Evolutionary conservation across 78 protist species (phyloP).

Genomic region (Dictyostelium firmibasis): DNA sequence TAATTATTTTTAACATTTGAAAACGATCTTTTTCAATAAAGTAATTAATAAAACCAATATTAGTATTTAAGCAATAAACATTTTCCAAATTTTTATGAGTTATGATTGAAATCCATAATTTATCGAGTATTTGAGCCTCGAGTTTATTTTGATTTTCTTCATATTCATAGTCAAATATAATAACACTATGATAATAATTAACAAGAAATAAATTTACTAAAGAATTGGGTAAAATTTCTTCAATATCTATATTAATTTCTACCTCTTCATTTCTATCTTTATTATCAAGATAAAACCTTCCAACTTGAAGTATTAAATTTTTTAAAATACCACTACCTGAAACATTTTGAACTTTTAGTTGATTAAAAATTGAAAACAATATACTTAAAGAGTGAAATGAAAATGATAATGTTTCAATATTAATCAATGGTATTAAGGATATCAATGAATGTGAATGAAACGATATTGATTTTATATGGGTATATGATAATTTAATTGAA

Average conservation of each 20-base stretch:
- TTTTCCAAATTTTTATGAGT: neutral
- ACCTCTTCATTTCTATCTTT: too few species aligned
- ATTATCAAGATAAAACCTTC: too few species aligned
- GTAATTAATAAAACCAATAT: neutral
- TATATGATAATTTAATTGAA: neutral
- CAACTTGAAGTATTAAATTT: too few species aligned
- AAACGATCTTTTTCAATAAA: neutral
- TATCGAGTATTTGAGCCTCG: neutral
- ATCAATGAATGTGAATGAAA: neutral
- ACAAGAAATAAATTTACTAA: neutral
- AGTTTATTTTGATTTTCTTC: too few species aligned
- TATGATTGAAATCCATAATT: neutral
- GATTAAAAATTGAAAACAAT: too few species aligned
- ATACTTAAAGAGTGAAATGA: neutral
- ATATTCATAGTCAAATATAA: too few species aligned
- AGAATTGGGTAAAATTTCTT: neutral
- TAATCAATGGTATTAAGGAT: neutral
- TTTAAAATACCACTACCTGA: too few species aligned
- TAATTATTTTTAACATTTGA: neutral
- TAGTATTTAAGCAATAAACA: neutral
- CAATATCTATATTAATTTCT: too few species aligned
- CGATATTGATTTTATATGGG: neutral
- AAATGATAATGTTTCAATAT: neutral
- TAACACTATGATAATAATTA: neutral
- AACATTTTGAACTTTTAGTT: too few species aligned